A percentile compares a stretch with the other conserved stretches of the same genome.
These are phyloP conservation scores for Sclerospora graminicola DNA, from an alignment of 352 stramenopile species.

Conservation along the genomic window DNA sequence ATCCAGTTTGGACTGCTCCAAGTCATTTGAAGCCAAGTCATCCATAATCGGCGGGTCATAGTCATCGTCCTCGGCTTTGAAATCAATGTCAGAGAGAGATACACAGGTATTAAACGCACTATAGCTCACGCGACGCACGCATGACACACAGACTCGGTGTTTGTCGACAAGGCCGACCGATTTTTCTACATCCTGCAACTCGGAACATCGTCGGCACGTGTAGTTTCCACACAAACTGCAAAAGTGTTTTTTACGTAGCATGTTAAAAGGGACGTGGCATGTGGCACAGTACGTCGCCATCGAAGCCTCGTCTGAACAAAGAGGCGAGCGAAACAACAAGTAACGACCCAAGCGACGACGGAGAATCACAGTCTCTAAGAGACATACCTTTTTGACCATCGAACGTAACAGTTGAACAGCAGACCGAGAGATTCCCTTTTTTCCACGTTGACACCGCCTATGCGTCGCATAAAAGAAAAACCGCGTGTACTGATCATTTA, in stretches of 20 bases:
- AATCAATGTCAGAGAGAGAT: slow-evolving; percentile 16
- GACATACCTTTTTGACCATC: slow-evolving; percentile 31
- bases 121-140: slow-evolving; percentile 36
- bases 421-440: slow-evolving; percentile 19
- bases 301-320: slow-evolving; percentile 10
- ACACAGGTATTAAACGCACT: slow-evolving; percentile 34
- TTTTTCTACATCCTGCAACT: slow-evolving; percentile 35
- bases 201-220: slow-evolving; percentile 45
- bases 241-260: slow-evolving; percentile 40
- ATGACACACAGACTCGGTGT: slow-evolving; percentile 38
- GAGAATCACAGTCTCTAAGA: slow-evolving; percentile 31
- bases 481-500: slow-evolving; percentile 41
- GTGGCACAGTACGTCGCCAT: slow-evolving; percentile 30
- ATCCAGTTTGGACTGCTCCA: slow-evolving; percentile 28
- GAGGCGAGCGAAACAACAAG: slow-evolving; percentile 21
- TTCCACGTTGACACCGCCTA: slow-evolving; percentile 3
- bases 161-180: slow-evolving; percentile 26
- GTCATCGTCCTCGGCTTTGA: slow-evolving; percentile 15
- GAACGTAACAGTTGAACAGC: slow-evolving; percentile 35
- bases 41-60: slow-evolving; percentile 28
- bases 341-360: slow-evolving; percentile 46
- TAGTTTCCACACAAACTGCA: slow-evolving; percentile 47
- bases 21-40: slow-evolving; percentile 21
- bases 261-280: slow-evolving; percentile 32
- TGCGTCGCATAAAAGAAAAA: slow-evolving; percentile 55